Percentiles rank a stretch among this genome's conserved stretches.
phyloP scores from a whole-genome alignment of 192 early-diverging fungal genomes.

The Geranomyces michiganensis region DNA sequence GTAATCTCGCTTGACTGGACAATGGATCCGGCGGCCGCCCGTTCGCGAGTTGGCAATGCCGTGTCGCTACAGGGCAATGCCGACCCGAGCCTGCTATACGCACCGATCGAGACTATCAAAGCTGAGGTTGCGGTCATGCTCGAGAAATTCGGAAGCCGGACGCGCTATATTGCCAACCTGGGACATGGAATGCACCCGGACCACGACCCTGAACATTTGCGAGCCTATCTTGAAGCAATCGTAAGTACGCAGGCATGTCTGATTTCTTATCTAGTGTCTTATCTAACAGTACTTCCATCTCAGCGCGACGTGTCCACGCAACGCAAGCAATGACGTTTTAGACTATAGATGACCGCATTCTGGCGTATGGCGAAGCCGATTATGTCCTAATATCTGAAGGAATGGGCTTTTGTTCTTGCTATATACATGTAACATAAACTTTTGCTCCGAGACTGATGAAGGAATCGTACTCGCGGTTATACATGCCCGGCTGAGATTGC shows the following conservation, averaged over 20 bases:
- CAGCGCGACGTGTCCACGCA: conserved; percentile 22
- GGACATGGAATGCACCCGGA: conserved; percentile 96
- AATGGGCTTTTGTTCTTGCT: no score
- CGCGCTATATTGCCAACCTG: conserved; percentile 89
- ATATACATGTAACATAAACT: no score
- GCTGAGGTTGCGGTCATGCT: conserved; percentile 78
- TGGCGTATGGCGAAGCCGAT: no score
- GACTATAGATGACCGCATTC: neutral
- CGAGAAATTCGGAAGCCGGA: conserved; percentile 68
- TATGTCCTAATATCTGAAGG: no score
- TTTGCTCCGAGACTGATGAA: no score
- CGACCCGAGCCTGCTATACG: conserved; percentile 87
- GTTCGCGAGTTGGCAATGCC: conserved; percentile 50
- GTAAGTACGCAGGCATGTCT: conserved; percentile 30
- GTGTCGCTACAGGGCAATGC: conserved; percentile 93
- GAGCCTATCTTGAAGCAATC: conserved; percentile 53
- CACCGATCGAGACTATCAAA: conserved; percentile 70
- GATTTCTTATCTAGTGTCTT: neutral
- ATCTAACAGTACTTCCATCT: neutral
- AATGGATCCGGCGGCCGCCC: conserved; percentile 67
- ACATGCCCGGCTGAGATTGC: neutral
- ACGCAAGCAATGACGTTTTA: neutral
- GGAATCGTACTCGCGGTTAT: neutral
- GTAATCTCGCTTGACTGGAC: conserved; percentile 93
- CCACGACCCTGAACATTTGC: conserved; percentile 58